These are phyloP conservation scores for Ganoderma sinense DNA, from an alignment of 1,284 basidiomycete species.

Conservation along the genomic window DNA sequence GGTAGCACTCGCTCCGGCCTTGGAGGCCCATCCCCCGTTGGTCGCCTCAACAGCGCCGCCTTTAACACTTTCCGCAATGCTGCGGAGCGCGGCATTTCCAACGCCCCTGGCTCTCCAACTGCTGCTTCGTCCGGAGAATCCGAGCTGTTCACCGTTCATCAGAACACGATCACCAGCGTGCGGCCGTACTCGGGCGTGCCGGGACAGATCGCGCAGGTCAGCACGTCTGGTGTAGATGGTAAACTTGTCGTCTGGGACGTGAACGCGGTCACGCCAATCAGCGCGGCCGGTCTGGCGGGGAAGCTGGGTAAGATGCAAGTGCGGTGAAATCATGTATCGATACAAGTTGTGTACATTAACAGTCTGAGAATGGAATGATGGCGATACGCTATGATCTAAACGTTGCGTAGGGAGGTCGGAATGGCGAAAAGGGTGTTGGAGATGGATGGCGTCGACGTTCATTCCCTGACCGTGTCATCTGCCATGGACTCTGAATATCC, in stretches of 20 bases:
- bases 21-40: constrained; percentile 62
- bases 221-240: constrained; percentile 96
- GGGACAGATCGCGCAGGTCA: constrained; percentile 78
- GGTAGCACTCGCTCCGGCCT: constrained; percentile 45
- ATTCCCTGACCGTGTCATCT: constrained; percentile 41
- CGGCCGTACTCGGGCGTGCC: constrained; percentile 74
- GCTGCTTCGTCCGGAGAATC: constrained; percentile 60
- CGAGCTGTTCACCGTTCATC: constrained; percentile 89
- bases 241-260: constrained; percentile 92
- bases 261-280: constrained; percentile 53
- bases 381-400: not conserved
- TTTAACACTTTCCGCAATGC: constrained; percentile 97
- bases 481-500: constrained; percentile 44
- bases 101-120: constrained; percentile 48
- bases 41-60: constrained; percentile 91
- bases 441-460: not conserved
- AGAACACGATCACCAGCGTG: constrained; percentile 97
- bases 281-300: constrained; percentile 35
- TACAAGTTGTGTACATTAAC: constrained; percentile 26
- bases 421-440: not conserved
- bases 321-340: constrained; percentile 38
- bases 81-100: constrained; percentile 83
- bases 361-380: constrained; percentile 2
- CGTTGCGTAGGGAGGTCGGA: not conserved
- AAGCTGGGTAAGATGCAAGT: constrained; percentile 60